Evolutionary conservation across 2,329 filamentous ascomycete genomes (phyloP).

Genomic region (Exophiala dermatitidis): DNA sequence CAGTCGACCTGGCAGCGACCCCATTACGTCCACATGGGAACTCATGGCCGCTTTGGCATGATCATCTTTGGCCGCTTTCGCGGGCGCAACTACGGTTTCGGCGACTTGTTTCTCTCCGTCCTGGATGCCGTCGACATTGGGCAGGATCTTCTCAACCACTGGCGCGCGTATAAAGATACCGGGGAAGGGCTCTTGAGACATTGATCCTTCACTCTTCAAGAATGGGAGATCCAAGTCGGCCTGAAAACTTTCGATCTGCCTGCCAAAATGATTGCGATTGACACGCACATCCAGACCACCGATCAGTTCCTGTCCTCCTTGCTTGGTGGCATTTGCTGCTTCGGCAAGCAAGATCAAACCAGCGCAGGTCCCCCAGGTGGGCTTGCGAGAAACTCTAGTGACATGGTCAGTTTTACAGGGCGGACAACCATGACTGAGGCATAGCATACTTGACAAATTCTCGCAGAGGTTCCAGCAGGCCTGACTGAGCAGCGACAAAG

Average conservation of each 20-base stretch:
- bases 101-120: slow-evolving; percentile 41
- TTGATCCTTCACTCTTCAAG: slow-evolving; percentile 36
- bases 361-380: slow-evolving; percentile 93
- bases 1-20: slow-evolving; percentile 48
- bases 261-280: slow-evolving; percentile 89
- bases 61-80: slow-evolving; percentile 42
- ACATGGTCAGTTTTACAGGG: slow-evolving; percentile 8
- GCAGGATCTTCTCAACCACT: slow-evolving; percentile 76
- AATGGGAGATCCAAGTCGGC: slow-evolving; percentile 67
- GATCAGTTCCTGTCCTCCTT: slow-evolving; percentile 85
- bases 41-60: slow-evolving; percentile 40
- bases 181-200: slow-evolving; percentile 51
- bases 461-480: slow-evolving; percentile 72
- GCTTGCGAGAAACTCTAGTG: slow-evolving; percentile 62
- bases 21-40: slow-evolving; percentile 52
- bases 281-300: slow-evolving; percentile 86
- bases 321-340: slow-evolving; percentile 78
- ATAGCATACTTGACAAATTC: slow-evolving; percentile 76
- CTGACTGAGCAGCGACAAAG: slow-evolving; percentile 73
- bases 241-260: slow-evolving; percentile 88
- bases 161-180: slow-evolving; percentile 92
- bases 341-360: slow-evolving; percentile 87
- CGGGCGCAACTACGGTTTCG: slow-evolving; percentile 53
- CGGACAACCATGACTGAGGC: slow-evolving; percentile 4
- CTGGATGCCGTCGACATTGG: slow-evolving; percentile 45